Percentiles rank a stretch among this genome's conserved stretches.
Conservation (phyloP, 139 green algal genomes). For the Volvox reticuliferus region DNA sequence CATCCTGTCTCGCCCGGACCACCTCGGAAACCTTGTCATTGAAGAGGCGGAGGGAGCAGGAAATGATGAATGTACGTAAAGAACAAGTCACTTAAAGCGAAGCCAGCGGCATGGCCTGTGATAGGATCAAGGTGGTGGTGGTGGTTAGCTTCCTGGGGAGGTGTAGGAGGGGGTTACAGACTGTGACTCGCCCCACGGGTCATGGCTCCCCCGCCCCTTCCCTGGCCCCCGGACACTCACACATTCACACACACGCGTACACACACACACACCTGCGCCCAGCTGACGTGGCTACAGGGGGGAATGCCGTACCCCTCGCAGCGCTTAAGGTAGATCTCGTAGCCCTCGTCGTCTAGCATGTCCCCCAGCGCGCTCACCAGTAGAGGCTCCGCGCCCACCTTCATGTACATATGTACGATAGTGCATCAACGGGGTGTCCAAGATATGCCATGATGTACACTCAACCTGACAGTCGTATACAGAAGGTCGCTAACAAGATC, state of each 20-base stretch:
- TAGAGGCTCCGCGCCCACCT: conserved; percentile 19
- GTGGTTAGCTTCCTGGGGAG: no score
- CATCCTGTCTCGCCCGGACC: neutral
- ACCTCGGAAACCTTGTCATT: neutral
- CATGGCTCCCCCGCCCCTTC: neutral
- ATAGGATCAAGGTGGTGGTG: no score
- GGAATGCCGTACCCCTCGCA: conserved; percentile 9
- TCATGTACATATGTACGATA: neutral
- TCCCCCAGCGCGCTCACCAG: conserved; percentile 8
- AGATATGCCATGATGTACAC: neutral
- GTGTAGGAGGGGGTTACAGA: neutral
- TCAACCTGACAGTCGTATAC: neutral
- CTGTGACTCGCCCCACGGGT: neutral
- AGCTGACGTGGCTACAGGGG: neutral
- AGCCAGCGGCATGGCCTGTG: no score
- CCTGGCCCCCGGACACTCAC: no score
- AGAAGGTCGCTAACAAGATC: neutral
- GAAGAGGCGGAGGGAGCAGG: neutral
- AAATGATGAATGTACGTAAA: neutral
- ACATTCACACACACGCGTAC: no score
- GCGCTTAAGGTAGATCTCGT: conserved; percentile 35
- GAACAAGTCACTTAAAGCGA: neutral
- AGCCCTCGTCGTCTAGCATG: conserved; percentile 37
- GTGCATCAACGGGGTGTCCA: neutral
- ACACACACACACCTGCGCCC: conserved; percentile 19